These are phyloP conservation scores for Lomentospora prolificans DNA, from an alignment of 2,329 filamentous ascomycete species.

Conservation along the genomic window DNA sequence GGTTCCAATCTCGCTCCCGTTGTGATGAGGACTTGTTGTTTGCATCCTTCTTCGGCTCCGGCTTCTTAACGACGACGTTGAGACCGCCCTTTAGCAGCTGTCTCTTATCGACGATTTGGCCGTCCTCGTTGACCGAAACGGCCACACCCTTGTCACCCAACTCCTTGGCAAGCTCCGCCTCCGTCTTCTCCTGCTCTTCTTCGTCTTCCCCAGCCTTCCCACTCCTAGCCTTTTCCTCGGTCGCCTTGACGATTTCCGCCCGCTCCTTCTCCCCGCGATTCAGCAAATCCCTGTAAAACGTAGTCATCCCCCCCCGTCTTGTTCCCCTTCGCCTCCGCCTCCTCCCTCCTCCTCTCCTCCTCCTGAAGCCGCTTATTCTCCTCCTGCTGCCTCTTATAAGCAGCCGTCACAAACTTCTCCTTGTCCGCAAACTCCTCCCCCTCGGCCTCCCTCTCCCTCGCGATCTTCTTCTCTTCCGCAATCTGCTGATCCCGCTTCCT, in stretches of 20 bases:
- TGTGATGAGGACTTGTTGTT: slow-evolving; percentile 4
- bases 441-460: slow-evolving; percentile 67
- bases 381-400: slow-evolving; percentile 73
- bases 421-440: slow-evolving; percentile 74
- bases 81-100: slow-evolving; percentile 67
- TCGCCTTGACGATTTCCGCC: slow-evolving; percentile 58
- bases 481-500: slow-evolving; percentile 70
- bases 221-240: slow-evolving; percentile 40
- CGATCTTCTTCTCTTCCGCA: slow-evolving; percentile 71
- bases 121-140: slow-evolving; percentile 70
- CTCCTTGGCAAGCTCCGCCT: slow-evolving; percentile 56
- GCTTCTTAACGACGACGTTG: slow-evolving; percentile 57
- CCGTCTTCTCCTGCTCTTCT: slow-evolving; percentile 38
- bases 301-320: slow-evolving; percentile 59
- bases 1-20: slow-evolving; percentile 6
- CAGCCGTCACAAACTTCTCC: slow-evolving; percentile 77
- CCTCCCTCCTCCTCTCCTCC: slow-evolving; percentile 58
- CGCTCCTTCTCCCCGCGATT: slow-evolving; percentile 62
- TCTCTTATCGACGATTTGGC: slow-evolving; percentile 75
- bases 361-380: slow-evolving; percentile 62
- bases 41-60: neutral
- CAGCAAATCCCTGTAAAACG: slow-evolving; percentile 67
- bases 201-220: slow-evolving; percentile 23
- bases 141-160: slow-evolving; percentile 51
- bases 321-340: slow-evolving; percentile 54